Percentiles rank a stretch among this genome's conserved stretches.
phyloP scores from a whole-genome alignment of 768 basidiomycete genomes.

The Boletellus ananiceps region DNA sequence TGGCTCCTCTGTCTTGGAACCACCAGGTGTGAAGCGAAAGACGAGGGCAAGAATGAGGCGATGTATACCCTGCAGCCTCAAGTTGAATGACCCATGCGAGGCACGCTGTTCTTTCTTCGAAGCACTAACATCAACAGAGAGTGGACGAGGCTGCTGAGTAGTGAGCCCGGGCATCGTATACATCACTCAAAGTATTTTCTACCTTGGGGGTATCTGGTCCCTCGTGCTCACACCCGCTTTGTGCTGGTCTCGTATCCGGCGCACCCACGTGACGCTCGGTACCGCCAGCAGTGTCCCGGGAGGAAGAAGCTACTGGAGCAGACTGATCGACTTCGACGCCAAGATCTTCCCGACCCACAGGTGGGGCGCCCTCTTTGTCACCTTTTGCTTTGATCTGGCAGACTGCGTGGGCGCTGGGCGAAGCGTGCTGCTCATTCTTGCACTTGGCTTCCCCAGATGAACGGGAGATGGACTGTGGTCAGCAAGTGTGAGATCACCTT shows the following conservation, averaged over 20 bases:
- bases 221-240: not conserved
- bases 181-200: not conserved
- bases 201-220: not conserved
- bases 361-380: not conserved
- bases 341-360: too few species aligned
- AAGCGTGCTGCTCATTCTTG: not conserved
- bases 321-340: not conserved
- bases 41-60: not conserved
- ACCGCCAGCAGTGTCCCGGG: not conserved
- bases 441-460: not conserved
- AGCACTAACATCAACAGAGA: not conserved
- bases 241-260: not conserved
- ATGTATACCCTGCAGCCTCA: not conserved
- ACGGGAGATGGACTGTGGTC: not conserved
- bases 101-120: not conserved
- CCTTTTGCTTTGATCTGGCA: not conserved
- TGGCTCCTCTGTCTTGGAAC: too few species aligned
- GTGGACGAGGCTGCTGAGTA: not conserved
- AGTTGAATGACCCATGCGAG: not conserved
- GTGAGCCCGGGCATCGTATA: not conserved
- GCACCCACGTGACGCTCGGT: not conserved
- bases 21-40: not conserved
- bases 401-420: not conserved
- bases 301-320: not conserved
- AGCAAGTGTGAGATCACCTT: not conserved